These are phyloP conservation scores for Cymbomonas tetramitiformis DNA, from an alignment of 139 green algal genomes.

Conservation along the genomic window DNA sequence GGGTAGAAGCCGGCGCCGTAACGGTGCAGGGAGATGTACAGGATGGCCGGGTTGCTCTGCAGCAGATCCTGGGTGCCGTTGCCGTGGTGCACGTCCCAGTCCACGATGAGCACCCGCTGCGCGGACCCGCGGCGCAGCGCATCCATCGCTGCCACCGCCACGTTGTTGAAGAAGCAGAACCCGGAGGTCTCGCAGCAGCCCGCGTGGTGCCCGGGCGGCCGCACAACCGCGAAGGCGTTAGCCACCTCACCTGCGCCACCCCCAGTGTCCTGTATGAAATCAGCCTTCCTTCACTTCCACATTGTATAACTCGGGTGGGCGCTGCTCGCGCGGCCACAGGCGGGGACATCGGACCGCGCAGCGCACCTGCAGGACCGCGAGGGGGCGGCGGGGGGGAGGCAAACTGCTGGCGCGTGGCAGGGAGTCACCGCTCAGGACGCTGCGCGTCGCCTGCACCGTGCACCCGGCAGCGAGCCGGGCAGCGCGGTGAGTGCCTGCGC, in stretches of 20 bases:
- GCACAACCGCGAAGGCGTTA: slow-evolving; percentile 38
- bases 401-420: too few relatives aligned
- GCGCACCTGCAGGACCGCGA: too few relatives aligned
- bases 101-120: slow-evolving; percentile 48
- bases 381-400: too few relatives aligned
- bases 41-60: slow-evolving; percentile 40
- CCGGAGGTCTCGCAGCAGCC: slow-evolving; percentile 35
- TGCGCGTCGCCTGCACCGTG: background rate
- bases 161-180: slow-evolving; percentile 68
- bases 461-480: slow-evolving; percentile 8
- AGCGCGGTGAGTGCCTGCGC: background rate
- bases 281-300: too few relatives aligned
- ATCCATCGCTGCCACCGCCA: slow-evolving; percentile 22
- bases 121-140: slow-evolving; percentile 19
- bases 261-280: too few relatives aligned
- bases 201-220: slow-evolving; percentile 61
- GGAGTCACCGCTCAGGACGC: background rate
- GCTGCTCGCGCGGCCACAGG: too few relatives aligned
- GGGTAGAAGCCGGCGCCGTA: slow-evolving; percentile 41
- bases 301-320: too few relatives aligned
- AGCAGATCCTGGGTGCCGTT: slow-evolving; percentile 65
- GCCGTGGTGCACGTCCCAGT: slow-evolving; percentile 72
- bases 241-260: slow-evolving; percentile 17
- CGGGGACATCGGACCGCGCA: too few relatives aligned
- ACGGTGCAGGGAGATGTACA: slow-evolving; percentile 61